phyloP scores from a whole-genome alignment of 2,329 filamentous ascomycete genomes.

The Neofusicoccum cordaticola region DNA sequence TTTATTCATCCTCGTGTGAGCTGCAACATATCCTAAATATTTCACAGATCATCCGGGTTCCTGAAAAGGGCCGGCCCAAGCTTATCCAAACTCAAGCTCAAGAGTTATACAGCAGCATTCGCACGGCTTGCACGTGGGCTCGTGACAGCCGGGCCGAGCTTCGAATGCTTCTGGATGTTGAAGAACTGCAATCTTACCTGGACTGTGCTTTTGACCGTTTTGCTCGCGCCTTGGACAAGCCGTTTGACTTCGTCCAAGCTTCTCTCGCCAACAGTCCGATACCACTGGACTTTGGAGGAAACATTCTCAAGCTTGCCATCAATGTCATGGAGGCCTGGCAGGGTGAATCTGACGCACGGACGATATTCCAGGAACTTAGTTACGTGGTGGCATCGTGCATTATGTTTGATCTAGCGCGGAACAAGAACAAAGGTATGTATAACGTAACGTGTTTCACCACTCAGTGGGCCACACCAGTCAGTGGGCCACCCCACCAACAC shows the following conservation, averaged over 20 bases:
- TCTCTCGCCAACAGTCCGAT: conserved; percentile 48
- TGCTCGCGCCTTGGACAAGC: conserved; percentile 40
- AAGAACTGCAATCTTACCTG: conserved; percentile 48
- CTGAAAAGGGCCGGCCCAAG: conserved; percentile 43
- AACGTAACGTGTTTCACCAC: too few species aligned
- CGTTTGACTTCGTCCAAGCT: conserved; percentile 53
- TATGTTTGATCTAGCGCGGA: conserved; percentile 46
- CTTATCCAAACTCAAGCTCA: conserved; percentile 51
- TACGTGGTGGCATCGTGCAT: conserved; percentile 53
- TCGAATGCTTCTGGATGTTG: conserved; percentile 48
- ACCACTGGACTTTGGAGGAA: conserved; percentile 48
- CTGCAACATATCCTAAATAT: too few species aligned
- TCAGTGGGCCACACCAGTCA: too few species aligned
- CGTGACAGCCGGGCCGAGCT: conserved; percentile 43
- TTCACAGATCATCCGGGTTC: conserved; percentile 42
- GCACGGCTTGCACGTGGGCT: conserved; percentile 36
- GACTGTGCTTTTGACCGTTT: conserved; percentile 53
- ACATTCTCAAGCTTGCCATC: conserved; percentile 50
- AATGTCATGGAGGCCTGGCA: conserved; percentile 31
- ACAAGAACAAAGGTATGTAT: conserved; percentile 28
- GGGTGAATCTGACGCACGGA: conserved; percentile 25
- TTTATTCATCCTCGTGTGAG: too few species aligned
- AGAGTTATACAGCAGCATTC: conserved; percentile 46
- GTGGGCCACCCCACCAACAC: too few species aligned
- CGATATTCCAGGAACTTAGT: conserved; percentile 45